Evolutionary conservation across 192 early-diverging fungal genomes (phyloP).

Genomic region (Funneliformis mosseae): DNA sequence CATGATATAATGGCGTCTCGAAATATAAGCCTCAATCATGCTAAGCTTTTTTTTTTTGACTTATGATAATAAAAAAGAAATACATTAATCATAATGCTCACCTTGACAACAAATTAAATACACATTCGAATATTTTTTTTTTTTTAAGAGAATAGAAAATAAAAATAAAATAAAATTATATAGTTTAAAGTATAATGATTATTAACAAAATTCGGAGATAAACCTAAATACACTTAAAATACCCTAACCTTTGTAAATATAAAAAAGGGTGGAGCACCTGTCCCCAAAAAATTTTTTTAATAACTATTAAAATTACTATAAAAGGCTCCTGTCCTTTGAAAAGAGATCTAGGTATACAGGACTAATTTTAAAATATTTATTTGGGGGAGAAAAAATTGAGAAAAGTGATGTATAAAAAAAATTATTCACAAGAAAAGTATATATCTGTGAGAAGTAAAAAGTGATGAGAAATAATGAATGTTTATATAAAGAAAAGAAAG

Average conservation of each 20-base stretch:
- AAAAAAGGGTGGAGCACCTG: conserved; percentile 29
- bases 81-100: neutral
- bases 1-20: too few species aligned
- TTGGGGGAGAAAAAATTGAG: neutral
- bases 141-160: neutral
- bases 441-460: neutral
- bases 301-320: conserved; percentile 20
- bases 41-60: too few species aligned
- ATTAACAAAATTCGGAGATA: neutral
- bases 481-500: neutral
- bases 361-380: conserved; percentile 1
- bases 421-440: conserved; percentile 31
- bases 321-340: conserved; percentile 11
- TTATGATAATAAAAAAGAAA: neutral
- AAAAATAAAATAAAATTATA: conserved; percentile 12
- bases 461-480: neutral
- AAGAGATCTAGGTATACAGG: conserved; percentile 9
- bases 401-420: neutral
- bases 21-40: too few species aligned
- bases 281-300: conserved; percentile 24
- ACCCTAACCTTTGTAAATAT: neutral
- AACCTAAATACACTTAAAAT: neutral
- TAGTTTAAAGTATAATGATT: neutral
- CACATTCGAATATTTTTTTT: neutral
- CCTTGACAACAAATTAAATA: neutral